Conservation (phyloP, 225 moss, liverwort and hornwort species). For the Anthoceros angustus region DNA sequence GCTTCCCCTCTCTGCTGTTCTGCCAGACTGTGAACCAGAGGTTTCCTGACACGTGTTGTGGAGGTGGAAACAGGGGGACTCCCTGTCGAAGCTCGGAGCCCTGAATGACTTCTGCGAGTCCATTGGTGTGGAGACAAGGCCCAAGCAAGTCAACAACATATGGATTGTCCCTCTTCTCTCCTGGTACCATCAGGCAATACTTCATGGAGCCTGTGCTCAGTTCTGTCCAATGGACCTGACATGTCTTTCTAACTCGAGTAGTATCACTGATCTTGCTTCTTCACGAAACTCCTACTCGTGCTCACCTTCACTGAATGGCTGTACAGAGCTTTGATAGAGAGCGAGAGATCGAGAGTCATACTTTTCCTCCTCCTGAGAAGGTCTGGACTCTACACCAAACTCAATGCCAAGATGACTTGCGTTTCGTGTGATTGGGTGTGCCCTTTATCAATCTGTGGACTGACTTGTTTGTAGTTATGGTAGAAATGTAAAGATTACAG, state of each 20-base stretch:
- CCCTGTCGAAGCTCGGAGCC: constrained; percentile 55
- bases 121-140: constrained; percentile 45
- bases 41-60: not conserved
- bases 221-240: not conserved
- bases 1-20: not conserved
- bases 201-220: constrained; percentile 11
- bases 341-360: constrained; percentile 67
- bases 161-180: constrained; percentile 82
- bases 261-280: not conserved
- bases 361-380: constrained; percentile 62
- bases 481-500: constrained; percentile 68
- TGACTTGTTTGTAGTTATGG: constrained; percentile 7
- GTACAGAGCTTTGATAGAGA: constrained; percentile 88
- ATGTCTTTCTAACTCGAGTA: not conserved
- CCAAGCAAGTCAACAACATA: constrained; percentile 53
- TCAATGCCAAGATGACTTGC: not conserved
- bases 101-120: constrained; percentile 49
- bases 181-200: constrained; percentile 92
- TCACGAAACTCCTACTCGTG: not conserved
- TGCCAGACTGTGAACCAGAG: not conserved
- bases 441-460: too few relatives aligned
- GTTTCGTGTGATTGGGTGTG: not conserved
- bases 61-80: constrained; percentile 25
- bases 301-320: constrained; percentile 7
- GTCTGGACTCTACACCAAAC: constrained; percentile 17